Base-by-base conservation (phyloP, 306 rosid genomes). In the Leucaena leucocephala region DNA sequence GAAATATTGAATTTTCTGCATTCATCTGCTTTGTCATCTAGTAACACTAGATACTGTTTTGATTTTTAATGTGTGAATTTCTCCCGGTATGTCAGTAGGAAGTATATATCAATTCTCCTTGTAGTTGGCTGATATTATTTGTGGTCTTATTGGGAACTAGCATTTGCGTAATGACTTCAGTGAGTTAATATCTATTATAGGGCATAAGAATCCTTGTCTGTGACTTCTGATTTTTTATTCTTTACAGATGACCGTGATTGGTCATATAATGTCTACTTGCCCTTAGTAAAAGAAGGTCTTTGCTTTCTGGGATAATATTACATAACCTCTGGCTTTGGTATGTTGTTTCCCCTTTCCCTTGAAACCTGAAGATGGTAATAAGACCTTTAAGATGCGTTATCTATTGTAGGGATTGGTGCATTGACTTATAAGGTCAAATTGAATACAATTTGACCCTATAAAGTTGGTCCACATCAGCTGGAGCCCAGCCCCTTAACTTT, bases 11-110 rank as follows among this genome's bases (percentile, higher is more conserved):
- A 16, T 52, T 52, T 17, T 17, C 59, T 6, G 10, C 59, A 52
- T 52, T 68, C 54, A 68, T 68, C 55, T 81, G 50, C 76, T 70
- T 75, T 78, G 64, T 40, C 71, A 40, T 57, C 16, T 43, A 36
- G 43, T 8, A 5, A 68, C 16, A 68, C 14, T 40, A 10, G 52
- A 42, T n/a, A 11, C 52, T 42, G 1, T 38, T 19, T 40, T 10
- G 17, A 42, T n/a, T 68, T 40, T 68, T 42, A 42, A 45, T n/a
- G 3, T 68, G 35, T 42, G 49, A 40, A 42, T 11, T 42, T 76
- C 55, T 70, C 73, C 36, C 71, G 44, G 19, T 43, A 38, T 35
- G 38, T 59, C 45, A 66, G 34, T 74, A 76, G 44, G 65, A 69
- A 70, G 59, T 67, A 36, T 36, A 27, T 54, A 64, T 19, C 75